Base-by-base conservation (phyloP, 1,284 basidiomycete species). In the Lentinula novae-zelandiae region DNA sequence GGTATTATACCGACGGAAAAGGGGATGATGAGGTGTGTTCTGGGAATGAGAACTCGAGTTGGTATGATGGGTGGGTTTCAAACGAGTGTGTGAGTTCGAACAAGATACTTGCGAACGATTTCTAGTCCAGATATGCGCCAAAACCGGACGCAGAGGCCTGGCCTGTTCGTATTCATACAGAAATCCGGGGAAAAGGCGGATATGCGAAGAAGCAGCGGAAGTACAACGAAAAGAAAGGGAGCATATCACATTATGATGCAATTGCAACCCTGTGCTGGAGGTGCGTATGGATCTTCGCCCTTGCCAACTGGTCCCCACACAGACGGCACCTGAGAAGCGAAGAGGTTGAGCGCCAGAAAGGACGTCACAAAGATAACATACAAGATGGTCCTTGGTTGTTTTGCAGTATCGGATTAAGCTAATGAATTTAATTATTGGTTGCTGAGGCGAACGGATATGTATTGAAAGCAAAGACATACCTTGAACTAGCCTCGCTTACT, bases 271-370 rank as follows among this genome's bases (percentile, higher is more conserved):
- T 60, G 60, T 5, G 60, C 78, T 65, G 82, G 86, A 62, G 90
- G 89, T 60, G 90, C 92, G 72, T 93, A 96, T 53, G 94, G 94
- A 72, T 96, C 93, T 71, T 95, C 92, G 64, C 84, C 83, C 76
- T 93, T 95, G 70, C 83, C 85, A 36, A 95, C 85, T 17, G 92
- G 89, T n/a, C 96, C 95, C 96, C 96, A 97, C 48, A 96, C 89
- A 38, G 89, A 92, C 3, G 94, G 93, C 50, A 93, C 84, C 90
- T 92, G 70, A 17, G 50, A 46, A 12, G 44, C 44, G 3, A 62
- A 49, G 61, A 64, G 17, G 57, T 33, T 38, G 50, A 51, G 31
- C 22, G 39, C n/a, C 56, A 67, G 61, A 60, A 49, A 58, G 58
- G 48, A 49, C 48, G 36, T 44, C 22, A 34, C 53, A 49, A 36